Conservation (phyloP, 2,329 filamentous ascomycete genomes). For the Colletotrichum musae region DNA sequence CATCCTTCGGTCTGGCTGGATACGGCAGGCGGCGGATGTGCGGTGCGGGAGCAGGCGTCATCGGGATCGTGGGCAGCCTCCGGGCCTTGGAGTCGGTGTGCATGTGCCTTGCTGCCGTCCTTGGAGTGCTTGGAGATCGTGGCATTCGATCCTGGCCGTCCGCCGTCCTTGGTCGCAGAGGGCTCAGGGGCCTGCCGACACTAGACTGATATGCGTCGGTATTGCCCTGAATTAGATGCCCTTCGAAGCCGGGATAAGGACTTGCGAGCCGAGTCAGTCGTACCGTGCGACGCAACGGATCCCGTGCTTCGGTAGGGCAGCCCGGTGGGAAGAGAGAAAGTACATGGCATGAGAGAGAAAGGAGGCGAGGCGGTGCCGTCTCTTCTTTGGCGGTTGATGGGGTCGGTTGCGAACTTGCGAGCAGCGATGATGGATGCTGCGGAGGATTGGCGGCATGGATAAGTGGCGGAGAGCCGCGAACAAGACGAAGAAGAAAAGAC, state of each 20-base stretch:
- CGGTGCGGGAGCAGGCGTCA: slow-evolving; percentile 1
- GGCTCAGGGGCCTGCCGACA: neutral
- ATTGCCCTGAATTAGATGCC: neutral
- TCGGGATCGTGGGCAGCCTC: neutral
- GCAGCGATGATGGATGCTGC: slow-evolving; percentile 25
- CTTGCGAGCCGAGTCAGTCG: slow-evolving; percentile 2
- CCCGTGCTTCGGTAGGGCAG: neutral
- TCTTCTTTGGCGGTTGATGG: slow-evolving; percentile 9
- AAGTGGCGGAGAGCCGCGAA: slow-evolving; percentile 15
- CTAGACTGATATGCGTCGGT: slow-evolving; percentile 5
- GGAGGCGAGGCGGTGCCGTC: slow-evolving; percentile 16
- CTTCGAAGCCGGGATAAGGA: neutral
- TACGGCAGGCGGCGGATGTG: slow-evolving; percentile 1
- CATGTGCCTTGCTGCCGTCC: neutral
- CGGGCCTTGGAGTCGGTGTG: neutral
- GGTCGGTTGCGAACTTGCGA: slow-evolving; percentile 4
- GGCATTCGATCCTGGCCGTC: slow-evolving; percentile 1
- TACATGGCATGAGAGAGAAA: neutral
- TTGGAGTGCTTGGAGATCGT: slow-evolving; percentile 6
- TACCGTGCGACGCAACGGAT: neutral
- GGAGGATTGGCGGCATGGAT: slow-evolving; percentile 28
- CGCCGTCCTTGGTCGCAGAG: slow-evolving; percentile 7
- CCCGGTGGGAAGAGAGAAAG: neutral
- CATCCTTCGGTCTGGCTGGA: slow-evolving; percentile 3
- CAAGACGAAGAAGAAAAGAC: slow-evolving; percentile 38